phyloP scores from a whole-genome alignment of 257 asterid genomes.

The Salvia miltiorrhiza region DNA sequence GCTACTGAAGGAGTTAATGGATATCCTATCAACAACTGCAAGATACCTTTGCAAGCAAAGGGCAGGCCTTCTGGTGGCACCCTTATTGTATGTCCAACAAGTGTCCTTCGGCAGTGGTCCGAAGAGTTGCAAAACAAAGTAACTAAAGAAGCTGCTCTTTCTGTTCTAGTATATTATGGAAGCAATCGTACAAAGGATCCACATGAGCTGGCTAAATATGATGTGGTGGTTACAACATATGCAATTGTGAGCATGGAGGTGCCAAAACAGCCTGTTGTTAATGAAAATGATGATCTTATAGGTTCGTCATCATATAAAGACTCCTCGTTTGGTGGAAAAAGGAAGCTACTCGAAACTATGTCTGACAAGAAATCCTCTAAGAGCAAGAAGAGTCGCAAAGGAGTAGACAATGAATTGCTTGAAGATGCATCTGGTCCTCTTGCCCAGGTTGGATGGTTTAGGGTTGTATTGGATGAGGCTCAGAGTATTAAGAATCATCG shows the following conservation, averaged over 20 bases:
- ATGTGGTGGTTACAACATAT: conserved; percentile 94
- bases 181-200: conserved; percentile 89
- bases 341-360: conserved; percentile 46
- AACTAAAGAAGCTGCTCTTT: conserved; percentile 71
- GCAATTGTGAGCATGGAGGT: conserved; percentile 99
- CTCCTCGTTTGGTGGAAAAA: conserved; percentile 49
- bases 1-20: conserved; percentile 36
- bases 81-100: conserved; percentile 95
- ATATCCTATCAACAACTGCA: conserved; percentile 17
- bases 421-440: conserved; percentile 73
- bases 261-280: conserved; percentile 89
- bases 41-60: conserved; percentile 39
- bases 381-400: conserved; percentile 69
- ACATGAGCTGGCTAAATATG: conserved; percentile 77
- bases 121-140: conserved; percentile 91
- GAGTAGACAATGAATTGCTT: conserved; percentile 45
- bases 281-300: conserved; percentile 60
- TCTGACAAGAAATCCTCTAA: conserved; percentile 45
- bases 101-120: conserved; percentile 97
- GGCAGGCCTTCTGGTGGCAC: conserved; percentile 95
- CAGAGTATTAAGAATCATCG: conserved; percentile 95
- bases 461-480: conserved; percentile 98
- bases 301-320: conserved; percentile 38
- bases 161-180: conserved; percentile 86
- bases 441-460: conserved; percentile 97